Evolutionary conservation across 768 basidiomycete genomes (phyloP).

Genomic region (Termitomyces sp.): DNA sequence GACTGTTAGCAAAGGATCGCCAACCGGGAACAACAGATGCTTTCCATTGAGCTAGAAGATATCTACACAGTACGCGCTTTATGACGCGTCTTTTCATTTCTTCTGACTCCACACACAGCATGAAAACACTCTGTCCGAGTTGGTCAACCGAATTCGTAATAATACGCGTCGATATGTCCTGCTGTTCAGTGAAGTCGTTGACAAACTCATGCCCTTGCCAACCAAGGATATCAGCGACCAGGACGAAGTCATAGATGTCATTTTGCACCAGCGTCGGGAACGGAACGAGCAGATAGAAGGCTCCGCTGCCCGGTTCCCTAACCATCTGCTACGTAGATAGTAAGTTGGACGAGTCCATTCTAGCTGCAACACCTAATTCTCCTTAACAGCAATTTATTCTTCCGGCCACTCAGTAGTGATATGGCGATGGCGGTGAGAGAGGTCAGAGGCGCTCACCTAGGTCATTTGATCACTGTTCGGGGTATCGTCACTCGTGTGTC

Average conservation of each 20-base stretch:
- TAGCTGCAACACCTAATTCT: conserved; percentile 13
- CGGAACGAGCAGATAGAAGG: conserved; percentile 81
- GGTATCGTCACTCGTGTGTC: conserved; percentile 99
- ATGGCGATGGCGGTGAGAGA: conserved; percentile 86
- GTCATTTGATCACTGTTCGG: conserved; percentile 90
- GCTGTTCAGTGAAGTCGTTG: conserved; percentile 88
- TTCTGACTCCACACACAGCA: conserved; percentile 41
- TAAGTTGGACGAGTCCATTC: conserved; percentile 41
- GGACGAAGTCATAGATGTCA: conserved; percentile 95
- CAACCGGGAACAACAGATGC: conserved; percentile 88
- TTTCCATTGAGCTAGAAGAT: conserved; percentile 88
- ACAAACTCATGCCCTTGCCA: conserved; percentile 83
- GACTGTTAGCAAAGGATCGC: conserved; percentile 77
- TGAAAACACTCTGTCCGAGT: conserved; percentile 64
- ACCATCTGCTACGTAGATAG: conserved; percentile 93
- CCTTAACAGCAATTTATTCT: conserved; percentile 80
- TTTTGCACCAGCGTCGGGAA: conserved; percentile 89
- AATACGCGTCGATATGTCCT: conserved; percentile 90
- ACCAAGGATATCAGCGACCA: conserved; percentile 88
- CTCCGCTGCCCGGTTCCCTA: conserved; percentile 77
- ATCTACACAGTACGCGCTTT: conserved; percentile 55
- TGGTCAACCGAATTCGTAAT: conserved; percentile 73
- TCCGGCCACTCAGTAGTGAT: conserved; percentile 79
- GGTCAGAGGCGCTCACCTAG: conserved; percentile 83
- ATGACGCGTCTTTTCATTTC: background rate